Evolutionary conservation across 495 filamentous ascomycete genomes (phyloP).

Genomic region (Talaromyces wortmannii): DNA sequence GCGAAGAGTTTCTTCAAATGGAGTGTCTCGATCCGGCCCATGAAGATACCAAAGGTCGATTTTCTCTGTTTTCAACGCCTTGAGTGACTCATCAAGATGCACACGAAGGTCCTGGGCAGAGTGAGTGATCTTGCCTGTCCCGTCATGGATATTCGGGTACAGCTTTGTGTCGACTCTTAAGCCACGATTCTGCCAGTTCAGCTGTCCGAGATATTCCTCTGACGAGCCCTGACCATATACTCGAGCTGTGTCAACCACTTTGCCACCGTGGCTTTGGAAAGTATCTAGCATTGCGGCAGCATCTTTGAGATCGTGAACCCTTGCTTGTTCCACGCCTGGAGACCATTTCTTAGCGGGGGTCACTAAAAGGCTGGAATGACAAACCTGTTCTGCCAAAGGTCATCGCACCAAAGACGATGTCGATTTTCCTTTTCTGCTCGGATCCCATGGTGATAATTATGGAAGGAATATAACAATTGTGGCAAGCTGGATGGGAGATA

Average conservation of each 20-base stretch:
- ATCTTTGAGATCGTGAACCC: constrained; percentile 13
- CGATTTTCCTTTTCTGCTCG: too few relatives aligned
- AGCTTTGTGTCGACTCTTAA: constrained; percentile 48
- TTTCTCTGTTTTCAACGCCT: constrained; percentile 36
- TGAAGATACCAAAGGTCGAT: constrained; percentile 44
- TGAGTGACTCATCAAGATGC: constrained; percentile 29
- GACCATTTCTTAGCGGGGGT: too few relatives aligned
- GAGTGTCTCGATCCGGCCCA: constrained; percentile 37
- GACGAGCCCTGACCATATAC: constrained; percentile 43
- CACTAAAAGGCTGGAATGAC: too few relatives aligned
- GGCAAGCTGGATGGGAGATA: too few relatives aligned
- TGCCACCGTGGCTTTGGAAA: constrained; percentile 49
- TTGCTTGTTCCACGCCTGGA: too few relatives aligned
- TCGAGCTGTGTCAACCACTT: constrained; percentile 52
- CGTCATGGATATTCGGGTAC: too few relatives aligned
- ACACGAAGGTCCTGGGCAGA: constrained; percentile 28
- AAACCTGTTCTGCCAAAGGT: too few relatives aligned
- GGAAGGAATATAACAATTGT: too few relatives aligned
- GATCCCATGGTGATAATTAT: too few relatives aligned
- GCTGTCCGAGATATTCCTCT: constrained; percentile 39
- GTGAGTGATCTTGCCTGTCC: too few relatives aligned
- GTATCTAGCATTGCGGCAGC: constrained; percentile 33
- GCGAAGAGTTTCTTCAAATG: constrained; percentile 40
- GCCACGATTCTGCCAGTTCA: constrained; percentile 39
- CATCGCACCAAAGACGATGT: too few relatives aligned